These are phyloP conservation scores for Draba incana DNA, from an alignment of 345 rosid species.

Conservation along the genomic window DNA sequence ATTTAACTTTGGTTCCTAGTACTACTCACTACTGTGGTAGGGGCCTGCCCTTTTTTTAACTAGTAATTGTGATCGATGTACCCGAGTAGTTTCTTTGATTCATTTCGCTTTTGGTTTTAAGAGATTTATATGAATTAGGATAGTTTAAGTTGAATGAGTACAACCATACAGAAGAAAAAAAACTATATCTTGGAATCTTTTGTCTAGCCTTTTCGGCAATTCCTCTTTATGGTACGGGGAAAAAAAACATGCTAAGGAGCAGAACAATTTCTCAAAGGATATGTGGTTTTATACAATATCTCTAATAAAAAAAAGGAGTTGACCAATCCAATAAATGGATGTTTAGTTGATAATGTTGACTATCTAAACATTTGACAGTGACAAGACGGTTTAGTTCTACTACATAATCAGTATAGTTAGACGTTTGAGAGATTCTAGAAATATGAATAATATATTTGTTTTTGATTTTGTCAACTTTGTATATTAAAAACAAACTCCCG, in stretches of 20 bases:
- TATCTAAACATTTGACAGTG: constrained; percentile 9
- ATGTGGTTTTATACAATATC: neutral
- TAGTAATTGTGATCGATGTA: too few species aligned
- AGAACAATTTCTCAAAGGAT: neutral
- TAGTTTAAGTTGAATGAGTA: neutral
- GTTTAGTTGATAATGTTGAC: neutral
- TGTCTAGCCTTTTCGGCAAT: neutral
- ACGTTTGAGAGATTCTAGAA: constrained; percentile 2
- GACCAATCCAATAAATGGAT: neutral
- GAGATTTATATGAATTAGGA: neutral
- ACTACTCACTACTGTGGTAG: constrained; percentile 5
- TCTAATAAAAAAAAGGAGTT: neutral
- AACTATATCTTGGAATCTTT: neutral
- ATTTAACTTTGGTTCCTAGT: constrained; percentile 7
- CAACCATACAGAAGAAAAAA: neutral
- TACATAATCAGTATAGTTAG: neutral
- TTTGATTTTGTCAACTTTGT: neutral
- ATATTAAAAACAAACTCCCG: neutral
- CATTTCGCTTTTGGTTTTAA: neutral
- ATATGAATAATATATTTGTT: neutral
- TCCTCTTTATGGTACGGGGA: too few species aligned
- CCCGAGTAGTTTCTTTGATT: too few species aligned
- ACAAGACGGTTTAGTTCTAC: neutral
- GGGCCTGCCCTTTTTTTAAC: constrained; percentile 7
- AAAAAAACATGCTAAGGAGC: neutral